Conservation (phyloP, 2,329 filamentous ascomycete species). For the Pseudopithomyces chartarum region DNA sequence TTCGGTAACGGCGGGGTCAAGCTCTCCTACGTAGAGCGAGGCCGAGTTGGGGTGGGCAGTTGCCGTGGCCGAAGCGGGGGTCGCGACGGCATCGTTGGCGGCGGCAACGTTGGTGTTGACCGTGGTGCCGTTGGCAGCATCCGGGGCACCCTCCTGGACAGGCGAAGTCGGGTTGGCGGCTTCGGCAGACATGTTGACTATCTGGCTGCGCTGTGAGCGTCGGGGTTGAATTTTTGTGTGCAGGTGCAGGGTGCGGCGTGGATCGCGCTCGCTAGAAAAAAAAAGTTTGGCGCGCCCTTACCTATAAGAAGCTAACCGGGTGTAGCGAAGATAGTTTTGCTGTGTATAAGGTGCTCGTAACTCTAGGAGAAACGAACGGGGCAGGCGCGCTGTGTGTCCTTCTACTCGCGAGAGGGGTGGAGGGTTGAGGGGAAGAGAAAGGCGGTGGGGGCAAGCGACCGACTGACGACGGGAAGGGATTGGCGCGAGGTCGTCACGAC, state of each 20-base stretch:
- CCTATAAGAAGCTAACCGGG: constrained; percentile 29
- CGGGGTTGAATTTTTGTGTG: constrained; percentile 30
- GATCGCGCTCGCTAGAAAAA: constrained; percentile 41
- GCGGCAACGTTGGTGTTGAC: constrained; percentile 76
- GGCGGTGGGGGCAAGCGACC: constrained; percentile 36
- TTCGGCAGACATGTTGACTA: constrained; percentile 46
- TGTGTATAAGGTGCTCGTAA: constrained; percentile 19
- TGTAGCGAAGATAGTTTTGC: constrained; percentile 23
- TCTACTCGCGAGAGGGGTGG: constrained; percentile 23
- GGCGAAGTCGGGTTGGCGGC: constrained; percentile 54
- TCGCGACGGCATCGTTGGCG: constrained; percentile 69
- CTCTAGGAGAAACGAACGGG: constrained; percentile 25
- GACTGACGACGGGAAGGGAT: constrained; percentile 26
- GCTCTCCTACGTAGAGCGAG: constrained; percentile 98
- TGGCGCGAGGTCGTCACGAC: constrained; percentile 35
- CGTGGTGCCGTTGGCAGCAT: constrained; percentile 64
- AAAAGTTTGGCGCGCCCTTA: constrained; percentile 30
- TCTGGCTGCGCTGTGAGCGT: constrained; percentile 32
- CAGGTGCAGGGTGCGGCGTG: constrained; percentile 33
- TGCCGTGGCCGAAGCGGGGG: constrained; percentile 73
- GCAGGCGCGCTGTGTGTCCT: constrained; percentile 25
- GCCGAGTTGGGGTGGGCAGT: constrained; percentile 86
- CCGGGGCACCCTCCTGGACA: constrained; percentile 74
- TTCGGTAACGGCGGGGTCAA: constrained; percentile 96
- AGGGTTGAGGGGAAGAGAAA: constrained; percentile 24